Base-by-base conservation (phyloP, 257 asterid genomes). In the Nicotiana noctiflora region DNA sequence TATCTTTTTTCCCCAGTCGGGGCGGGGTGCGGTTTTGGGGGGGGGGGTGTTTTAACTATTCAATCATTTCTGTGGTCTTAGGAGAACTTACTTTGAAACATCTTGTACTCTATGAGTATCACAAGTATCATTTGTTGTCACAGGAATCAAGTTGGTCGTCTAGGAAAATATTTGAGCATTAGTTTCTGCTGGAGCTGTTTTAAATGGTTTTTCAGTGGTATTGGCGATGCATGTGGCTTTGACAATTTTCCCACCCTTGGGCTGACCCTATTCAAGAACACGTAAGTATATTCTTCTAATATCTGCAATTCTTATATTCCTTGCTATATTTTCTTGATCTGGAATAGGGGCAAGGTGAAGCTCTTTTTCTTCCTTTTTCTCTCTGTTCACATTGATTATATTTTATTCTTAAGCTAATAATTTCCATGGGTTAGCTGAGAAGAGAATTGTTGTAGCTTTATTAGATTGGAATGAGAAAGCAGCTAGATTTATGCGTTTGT, bases 131-230 rank as follows among this genome's bases (percentile, higher is more conserved):
- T 64, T 46, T 76, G 21, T 79, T 74, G 44, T 79, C 77, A 49
- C 97, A 95, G 99, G 84, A 93, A 93, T 83, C 97, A 95, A 92
- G 97, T 95, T 65, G 86, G 90, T 62, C 85, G 88, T 82, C 94
- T 95, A 63, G 99, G 99, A 77, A 95, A 95, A 84, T 95, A 93
- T 83, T 85, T 95, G 85, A 93, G 99, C 89, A 90, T 95, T 81
- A 92, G 98, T 88, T 95, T 95, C 89, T 79, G 70, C 88, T 95
- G 97, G 97, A 95, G 99, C 88, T 91, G 87, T 89, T 95, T 95
- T 84, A 95, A 95, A 89, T 95, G 99, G 99, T 95, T 95, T 90
- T 95, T 95, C 84, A 93, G 98, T 72, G 99, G 99, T 34, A 76
- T 93, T 80, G 98, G 99, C 40, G 99, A 91, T 89, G 86, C 98